These are phyloP conservation scores for Colletotrichum sp. DNA, from an alignment of 2,329 filamentous ascomycete species.

Conservation along the genomic window DNA sequence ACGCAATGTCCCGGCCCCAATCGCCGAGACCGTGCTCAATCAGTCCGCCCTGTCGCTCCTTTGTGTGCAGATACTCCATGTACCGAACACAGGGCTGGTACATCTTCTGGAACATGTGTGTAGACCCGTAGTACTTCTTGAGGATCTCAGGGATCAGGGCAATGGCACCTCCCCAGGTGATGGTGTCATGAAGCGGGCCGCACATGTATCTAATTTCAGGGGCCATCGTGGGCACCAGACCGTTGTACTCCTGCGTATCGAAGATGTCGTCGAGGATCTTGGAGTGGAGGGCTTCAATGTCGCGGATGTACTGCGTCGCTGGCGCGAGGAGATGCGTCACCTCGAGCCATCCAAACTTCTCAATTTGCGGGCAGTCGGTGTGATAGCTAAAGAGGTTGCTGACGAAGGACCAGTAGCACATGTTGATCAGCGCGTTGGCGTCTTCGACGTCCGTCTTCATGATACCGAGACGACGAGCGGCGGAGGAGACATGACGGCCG, in stretches of 20 bases:
- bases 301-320: constrained; percentile 49
- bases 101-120: constrained; percentile 37
- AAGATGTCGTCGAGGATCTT: constrained; percentile 53
- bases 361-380: constrained; percentile 51
- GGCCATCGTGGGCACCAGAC: constrained; percentile 52
- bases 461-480: constrained; percentile 36
- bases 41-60: constrained; percentile 43
- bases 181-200: constrained; percentile 51
- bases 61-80: constrained; percentile 44
- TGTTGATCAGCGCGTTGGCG: constrained; percentile 44
- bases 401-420: constrained; percentile 49
- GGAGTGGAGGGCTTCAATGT: constrained; percentile 50
- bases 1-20: constrained; percentile 47
- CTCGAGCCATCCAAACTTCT: constrained; percentile 55
- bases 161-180: constrained; percentile 46
- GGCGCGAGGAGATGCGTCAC: constrained; percentile 50
- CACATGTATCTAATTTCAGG: constrained; percentile 51
- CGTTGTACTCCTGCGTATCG: constrained; percentile 47
- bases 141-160: constrained; percentile 41
- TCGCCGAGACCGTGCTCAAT: constrained; percentile 49
- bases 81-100: constrained; percentile 41
- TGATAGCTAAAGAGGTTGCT: constrained; percentile 51
- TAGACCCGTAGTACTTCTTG: constrained; percentile 44
- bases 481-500: constrained; percentile 43
- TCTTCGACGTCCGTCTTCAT: constrained; percentile 45